Evolutionary conservation across 1,284 basidiomycete species (phyloP).

Genomic region (Bjerkandera adusta): DNA sequence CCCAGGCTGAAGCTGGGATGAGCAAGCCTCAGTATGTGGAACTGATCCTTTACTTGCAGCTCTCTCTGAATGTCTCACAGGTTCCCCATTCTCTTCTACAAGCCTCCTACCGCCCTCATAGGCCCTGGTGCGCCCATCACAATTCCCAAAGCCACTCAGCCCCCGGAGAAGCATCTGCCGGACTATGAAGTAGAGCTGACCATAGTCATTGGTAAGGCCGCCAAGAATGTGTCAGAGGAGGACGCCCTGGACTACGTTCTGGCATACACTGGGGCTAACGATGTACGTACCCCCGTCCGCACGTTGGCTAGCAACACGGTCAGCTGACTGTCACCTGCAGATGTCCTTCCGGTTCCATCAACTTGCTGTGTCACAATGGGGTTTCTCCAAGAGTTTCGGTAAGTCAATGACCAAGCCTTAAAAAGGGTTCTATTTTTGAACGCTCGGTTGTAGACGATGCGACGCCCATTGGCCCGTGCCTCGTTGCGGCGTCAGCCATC

Average conservation of each 20-base stretch:
- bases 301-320: background rate
- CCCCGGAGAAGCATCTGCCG: conserved; percentile 67
- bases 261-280: conserved; percentile 79
- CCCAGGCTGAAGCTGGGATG: conserved; percentile 64
- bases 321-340: conserved; percentile 31
- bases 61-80: conserved; percentile 27
- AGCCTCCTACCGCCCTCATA: conserved; percentile 71
- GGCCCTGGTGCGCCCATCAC: conserved; percentile 65
- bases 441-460: conserved; percentile 54
- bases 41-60: background rate
- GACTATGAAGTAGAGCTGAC: conserved; percentile 92
- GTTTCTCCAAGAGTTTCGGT: conserved; percentile 85
- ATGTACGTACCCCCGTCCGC: conserved; percentile 43
- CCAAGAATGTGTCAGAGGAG: conserved; percentile 73
- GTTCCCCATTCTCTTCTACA: conserved; percentile 78
- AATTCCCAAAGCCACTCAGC: conserved; percentile 70
- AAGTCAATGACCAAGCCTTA: conserved; percentile 19
- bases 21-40: conserved; percentile 55
- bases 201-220: conserved; percentile 79
- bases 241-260: conserved; percentile 82
- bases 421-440: background rate
- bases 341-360: conserved; percentile 81
- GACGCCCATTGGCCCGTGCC: conserved; percentile 73
- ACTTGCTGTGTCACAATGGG: conserved; percentile 75
- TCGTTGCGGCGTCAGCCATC: conserved; percentile 66